phyloP scores from a whole-genome alignment of 495 filamentous ascomycete genomes.

The Chaetomidium leptoderma region DNA sequence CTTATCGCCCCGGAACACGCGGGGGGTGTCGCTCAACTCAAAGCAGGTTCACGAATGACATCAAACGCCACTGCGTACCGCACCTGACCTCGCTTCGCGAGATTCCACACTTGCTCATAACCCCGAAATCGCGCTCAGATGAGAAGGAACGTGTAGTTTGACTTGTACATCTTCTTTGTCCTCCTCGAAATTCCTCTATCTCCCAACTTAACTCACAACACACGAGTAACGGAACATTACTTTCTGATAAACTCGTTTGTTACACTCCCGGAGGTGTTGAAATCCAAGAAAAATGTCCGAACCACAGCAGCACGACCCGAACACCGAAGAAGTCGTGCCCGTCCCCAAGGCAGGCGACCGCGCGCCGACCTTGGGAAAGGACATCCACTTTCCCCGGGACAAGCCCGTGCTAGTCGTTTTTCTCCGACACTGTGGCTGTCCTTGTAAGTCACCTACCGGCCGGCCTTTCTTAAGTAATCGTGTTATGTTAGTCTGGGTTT shows the following conservation, averaged over 20 bases:
- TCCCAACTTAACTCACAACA: neutral
- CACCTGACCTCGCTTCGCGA: neutral
- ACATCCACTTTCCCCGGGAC: constrained; percentile 41
- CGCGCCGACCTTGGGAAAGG: constrained; percentile 38
- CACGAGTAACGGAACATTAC: too few species aligned
- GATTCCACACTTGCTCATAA: neutral
- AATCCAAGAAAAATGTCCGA: neutral
- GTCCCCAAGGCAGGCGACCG: constrained; percentile 42
- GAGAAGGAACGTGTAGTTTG: too few species aligned
- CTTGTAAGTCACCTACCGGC: constrained; percentile 49
- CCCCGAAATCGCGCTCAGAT: too few species aligned
- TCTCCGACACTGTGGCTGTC: constrained; percentile 59
- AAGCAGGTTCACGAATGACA: constrained; percentile 3
- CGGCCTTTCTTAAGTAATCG: too few species aligned
- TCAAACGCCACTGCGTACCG: neutral
- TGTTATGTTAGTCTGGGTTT: too few species aligned
- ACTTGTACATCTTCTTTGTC: too few species aligned
- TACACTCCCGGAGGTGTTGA: too few species aligned
- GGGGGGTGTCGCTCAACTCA: neutral
- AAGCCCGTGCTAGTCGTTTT: constrained; percentile 54
- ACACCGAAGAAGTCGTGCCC: constrained; percentile 23
- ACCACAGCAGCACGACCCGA: neutral
- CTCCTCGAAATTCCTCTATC: too few species aligned
- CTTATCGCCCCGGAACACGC: constrained; percentile 6
- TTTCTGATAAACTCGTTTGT: too few species aligned